Percentiles rank a stretch among this genome's conserved stretches.
Evolutionary conservation across 768 basidiomycete species (phyloP).

Genomic region (Gelatoporia subvermispora): DNA sequence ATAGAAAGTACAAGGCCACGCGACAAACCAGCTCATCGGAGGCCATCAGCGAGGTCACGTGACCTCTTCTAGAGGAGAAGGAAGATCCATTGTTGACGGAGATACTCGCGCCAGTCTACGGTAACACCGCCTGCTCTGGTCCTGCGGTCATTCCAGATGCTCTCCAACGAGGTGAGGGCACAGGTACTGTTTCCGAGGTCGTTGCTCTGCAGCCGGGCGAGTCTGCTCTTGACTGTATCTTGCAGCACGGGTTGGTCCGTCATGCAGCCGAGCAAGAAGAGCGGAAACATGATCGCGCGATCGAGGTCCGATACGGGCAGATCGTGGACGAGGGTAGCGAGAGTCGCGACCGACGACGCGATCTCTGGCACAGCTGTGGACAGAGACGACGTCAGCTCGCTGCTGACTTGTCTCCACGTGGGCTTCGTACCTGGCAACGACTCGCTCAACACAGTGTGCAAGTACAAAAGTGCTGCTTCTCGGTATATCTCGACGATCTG

Average conservation of each 20-base stretch:
- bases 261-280: conserved; percentile 71
- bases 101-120: conserved; percentile 23
- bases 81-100: conserved; percentile 19
- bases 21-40: background rate
- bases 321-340: conserved; percentile 49
- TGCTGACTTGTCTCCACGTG: background rate
- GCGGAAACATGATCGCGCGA: conserved; percentile 65
- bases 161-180: conserved; percentile 18
- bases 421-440: conserved; percentile 54
- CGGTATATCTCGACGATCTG: conserved; percentile 54
- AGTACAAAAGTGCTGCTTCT: conserved; percentile 61
- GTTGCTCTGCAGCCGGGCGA: conserved; percentile 14
- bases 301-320: conserved; percentile 58
- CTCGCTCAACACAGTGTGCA: conserved; percentile 68
- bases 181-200: conserved; percentile 20
- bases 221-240: conserved; percentile 30
- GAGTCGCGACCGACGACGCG: conserved; percentile 45
- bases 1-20: background rate
- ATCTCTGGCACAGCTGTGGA: conserved; percentile 68
- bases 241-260: conserved; percentile 51
- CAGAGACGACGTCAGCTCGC: background rate
- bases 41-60: background rate
- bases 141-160: conserved; percentile 16
- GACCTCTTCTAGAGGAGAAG: conserved; percentile 10
- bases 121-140: conserved; percentile 6